Conservation (phyloP, 2,329 filamentous ascomycete species). For the Alternaria triticina region DNA sequence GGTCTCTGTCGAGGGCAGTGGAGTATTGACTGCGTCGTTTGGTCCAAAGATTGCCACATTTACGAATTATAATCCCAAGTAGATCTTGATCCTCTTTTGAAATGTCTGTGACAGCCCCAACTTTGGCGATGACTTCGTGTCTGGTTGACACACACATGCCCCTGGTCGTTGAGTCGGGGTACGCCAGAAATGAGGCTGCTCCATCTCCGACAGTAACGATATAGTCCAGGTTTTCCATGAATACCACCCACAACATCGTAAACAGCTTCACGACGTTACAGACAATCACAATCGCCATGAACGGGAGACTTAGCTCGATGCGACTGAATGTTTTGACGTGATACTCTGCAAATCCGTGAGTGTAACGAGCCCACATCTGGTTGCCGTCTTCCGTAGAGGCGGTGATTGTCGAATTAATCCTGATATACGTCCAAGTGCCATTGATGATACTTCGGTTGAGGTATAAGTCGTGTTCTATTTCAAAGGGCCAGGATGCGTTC, state of each 20-base stretch:
- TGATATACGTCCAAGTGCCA: not conserved
- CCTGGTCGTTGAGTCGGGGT: not conserved
- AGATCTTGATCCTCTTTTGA: not conserved
- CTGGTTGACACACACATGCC: not conserved
- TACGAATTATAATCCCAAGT: not conserved
- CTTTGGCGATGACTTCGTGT: not conserved
- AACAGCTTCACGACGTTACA: conserved; percentile 22
- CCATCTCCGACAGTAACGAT: not conserved
- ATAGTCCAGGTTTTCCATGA: not conserved
- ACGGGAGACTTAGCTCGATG: conserved; percentile 20
- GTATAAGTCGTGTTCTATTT: not conserved
- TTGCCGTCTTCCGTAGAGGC: fast-evolving
- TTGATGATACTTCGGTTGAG: not conserved
- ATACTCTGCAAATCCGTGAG: not conserved
- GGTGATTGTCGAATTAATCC: not conserved
- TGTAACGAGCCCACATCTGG: not conserved
- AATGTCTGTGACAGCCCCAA: not conserved
- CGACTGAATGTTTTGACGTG: not conserved
- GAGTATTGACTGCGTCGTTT: not conserved
- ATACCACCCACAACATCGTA: conserved; percentile 8
- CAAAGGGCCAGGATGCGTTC: not conserved
- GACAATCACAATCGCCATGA: conserved; percentile 21
- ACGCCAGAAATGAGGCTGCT: not conserved
- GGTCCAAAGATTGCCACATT: not conserved
- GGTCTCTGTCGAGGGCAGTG: not conserved